Evolutionary conservation across 1,284 basidiomycete species (phyloP).

Genomic region (Naganishia cerealis): DNA sequence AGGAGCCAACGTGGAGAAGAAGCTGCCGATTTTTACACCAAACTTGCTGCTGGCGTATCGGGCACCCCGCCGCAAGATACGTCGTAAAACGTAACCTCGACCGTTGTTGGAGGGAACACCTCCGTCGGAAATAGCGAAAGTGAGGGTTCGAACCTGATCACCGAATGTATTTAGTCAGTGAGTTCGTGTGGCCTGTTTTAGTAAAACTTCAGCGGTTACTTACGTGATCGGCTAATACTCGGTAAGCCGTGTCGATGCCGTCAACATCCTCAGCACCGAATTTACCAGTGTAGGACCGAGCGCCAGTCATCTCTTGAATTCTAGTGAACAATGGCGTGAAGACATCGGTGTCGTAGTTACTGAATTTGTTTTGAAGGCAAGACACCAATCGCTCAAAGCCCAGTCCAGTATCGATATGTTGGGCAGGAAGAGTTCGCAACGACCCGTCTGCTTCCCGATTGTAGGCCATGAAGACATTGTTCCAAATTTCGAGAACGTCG

Average conservation of each 20-base stretch:
- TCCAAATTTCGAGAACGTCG: slow-evolving; percentile 97
- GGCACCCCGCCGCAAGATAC: slow-evolving; percentile 87
- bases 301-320: slow-evolving; percentile 86
- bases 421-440: slow-evolving; percentile 77
- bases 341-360: slow-evolving; percentile 97
- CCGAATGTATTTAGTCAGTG: background rate
- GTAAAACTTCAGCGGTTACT: background rate
- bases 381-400: slow-evolving; percentile 97
- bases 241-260: slow-evolving; percentile 95
- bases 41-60: slow-evolving; percentile 95
- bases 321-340: slow-evolving; percentile 85
- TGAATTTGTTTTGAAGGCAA: slow-evolving; percentile 82
- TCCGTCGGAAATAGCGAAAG: slow-evolving; percentile 93
- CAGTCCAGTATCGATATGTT: slow-evolving; percentile 98
- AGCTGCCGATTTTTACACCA: slow-evolving; percentile 86
- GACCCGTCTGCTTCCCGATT: slow-evolving; percentile 89
- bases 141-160: slow-evolving; percentile 71
- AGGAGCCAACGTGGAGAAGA: slow-evolving; percentile 90
- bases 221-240: slow-evolving; percentile 91
- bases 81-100: slow-evolving; percentile 88
- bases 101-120: slow-evolving; percentile 95
- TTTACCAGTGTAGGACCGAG: slow-evolving; percentile 80
- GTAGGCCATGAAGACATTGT: slow-evolving; percentile 99
- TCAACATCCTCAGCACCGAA: slow-evolving; percentile 91
- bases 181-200: background rate